Evolutionary conservation across 2,329 filamentous ascomycete species (phyloP).

Genomic region (Cryphonectria parasitica): DNA sequence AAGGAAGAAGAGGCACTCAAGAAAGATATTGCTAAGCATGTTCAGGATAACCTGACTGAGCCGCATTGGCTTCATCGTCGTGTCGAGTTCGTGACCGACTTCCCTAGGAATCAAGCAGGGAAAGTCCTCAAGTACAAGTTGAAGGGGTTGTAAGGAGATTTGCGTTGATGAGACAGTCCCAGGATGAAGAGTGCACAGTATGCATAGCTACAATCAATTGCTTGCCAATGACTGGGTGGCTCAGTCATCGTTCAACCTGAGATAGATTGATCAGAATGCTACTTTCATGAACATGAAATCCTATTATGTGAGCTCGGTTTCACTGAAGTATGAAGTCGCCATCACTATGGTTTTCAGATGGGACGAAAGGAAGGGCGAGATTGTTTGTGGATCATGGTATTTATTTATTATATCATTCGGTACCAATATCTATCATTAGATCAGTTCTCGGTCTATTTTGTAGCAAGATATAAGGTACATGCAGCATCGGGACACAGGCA

Average conservation of each 20-base stretch:
- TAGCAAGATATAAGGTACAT: too few relatives aligned
- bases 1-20: background rate
- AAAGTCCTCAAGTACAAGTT: background rate
- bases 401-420: too few relatives aligned
- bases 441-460: too few relatives aligned
- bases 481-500: too few relatives aligned
- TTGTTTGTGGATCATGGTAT: too few relatives aligned
- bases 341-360: too few relatives aligned
- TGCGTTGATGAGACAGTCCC: background rate
- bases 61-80: background rate
- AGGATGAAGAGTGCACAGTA: background rate
- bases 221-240: background rate
- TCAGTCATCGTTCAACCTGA: too few relatives aligned
- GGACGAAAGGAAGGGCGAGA: too few relatives aligned
- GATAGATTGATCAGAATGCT: background rate
- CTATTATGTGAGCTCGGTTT: background rate
- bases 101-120: background rate
- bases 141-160: background rate
- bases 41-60: background rate
- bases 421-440: too few relatives aligned
- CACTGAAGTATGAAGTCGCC: too few relatives aligned
- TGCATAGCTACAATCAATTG: background rate
- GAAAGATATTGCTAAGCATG: background rate
- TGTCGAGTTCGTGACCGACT: background rate
- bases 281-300: background rate